Evolutionary conservation across 805 yeast species (phyloP), one percentile per base, ranked within the genome.

Genomic region (Saitoella complicata): DNA sequence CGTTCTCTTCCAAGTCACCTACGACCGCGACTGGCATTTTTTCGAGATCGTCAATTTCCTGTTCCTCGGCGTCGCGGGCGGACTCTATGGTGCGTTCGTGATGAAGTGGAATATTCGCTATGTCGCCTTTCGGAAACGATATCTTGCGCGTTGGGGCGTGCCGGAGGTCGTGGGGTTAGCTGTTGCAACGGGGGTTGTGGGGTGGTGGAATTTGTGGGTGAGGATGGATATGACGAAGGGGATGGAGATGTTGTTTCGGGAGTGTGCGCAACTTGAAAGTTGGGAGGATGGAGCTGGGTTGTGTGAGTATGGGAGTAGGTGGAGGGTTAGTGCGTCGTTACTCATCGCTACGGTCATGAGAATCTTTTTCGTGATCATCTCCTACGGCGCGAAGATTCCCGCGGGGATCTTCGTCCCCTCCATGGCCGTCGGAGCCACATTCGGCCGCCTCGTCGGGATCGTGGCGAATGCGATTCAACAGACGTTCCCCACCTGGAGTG

Each of bases 321-420:
- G 33, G 29, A 40, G 43, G 7, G 61, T 75, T 3, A 54, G 82
- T 3, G 50, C 69, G 1, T 70, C 87, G 0, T 67, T 91, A 13
- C 44, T 71, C 0, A 65, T 73, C 43, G 96, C 96, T 0, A 80
- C 95, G 0, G 50, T 76, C 0, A 62, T 84, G 4, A 68, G 98
- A 45, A 74, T 78, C 65, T 50, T 70, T 0, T 68, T 91, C 42
- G 83, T 91, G 31, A 72, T 86, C 31, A 68, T 91, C 10, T 80
- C 97, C 0, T 91, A 93, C 59, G 95, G 95, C 2, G 78, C 86
- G 49, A 85, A 80, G 61, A 87, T 88, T 0, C 97, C 97, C 0
- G 94, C 95, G 5, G 97, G 97, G 21, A 86, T 87, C 6, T 87
- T 87, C 63, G 95, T 87, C 12, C 97, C 97, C 3, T 85, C 95